A percentile compares a stretch with the other conserved stretches of the same genome.
Evolutionary conservation across 805 yeast genomes (phyloP).

Genomic region (Cyberlindnera mycetangii): DNA sequence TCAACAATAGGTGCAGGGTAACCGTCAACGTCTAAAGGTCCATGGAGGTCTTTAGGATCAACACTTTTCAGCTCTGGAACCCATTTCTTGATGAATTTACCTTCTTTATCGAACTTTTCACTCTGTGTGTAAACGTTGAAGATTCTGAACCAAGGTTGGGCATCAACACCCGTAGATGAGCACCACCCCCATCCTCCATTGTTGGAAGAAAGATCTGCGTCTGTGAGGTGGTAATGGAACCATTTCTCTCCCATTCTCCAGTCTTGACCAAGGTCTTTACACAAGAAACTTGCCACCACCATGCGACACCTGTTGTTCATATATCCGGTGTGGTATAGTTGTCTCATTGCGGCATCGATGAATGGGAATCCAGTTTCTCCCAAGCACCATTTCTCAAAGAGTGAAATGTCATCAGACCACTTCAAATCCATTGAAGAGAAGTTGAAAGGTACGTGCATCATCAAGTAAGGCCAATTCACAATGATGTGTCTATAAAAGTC

Average conservation of each 20-base stretch:
- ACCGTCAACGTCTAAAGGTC: constrained; percentile 26
- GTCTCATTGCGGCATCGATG: constrained; percentile 57
- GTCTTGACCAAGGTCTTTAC: constrained; percentile 48
- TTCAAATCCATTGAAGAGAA: constrained; percentile 38
- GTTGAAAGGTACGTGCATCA: constrained; percentile 49
- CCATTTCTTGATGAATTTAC: constrained; percentile 46
- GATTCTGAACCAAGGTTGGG: constrained; percentile 56
- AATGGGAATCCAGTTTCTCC: constrained; percentile 56
- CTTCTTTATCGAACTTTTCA: constrained; percentile 45
- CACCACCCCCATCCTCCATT: constrained; percentile 59
- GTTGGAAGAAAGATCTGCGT: constrained; percentile 53
- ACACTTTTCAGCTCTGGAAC: constrained; percentile 41
- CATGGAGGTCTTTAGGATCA: constrained; percentile 26
- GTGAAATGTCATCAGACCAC: constrained; percentile 41
- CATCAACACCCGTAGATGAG: constrained; percentile 49
- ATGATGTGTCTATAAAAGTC: constrained; percentile 35
- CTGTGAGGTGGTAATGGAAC: constrained; percentile 46
- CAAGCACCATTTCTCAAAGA: constrained; percentile 47
- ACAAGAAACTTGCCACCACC: constrained; percentile 50
- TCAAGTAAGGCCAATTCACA: constrained; percentile 47
- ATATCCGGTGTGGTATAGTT: constrained; percentile 48
- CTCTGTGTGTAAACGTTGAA: constrained; percentile 52
- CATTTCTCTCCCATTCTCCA: constrained; percentile 55
- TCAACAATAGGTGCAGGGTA: constrained; percentile 46
- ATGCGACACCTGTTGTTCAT: constrained; percentile 53